Percentiles rank a stretch among this genome's conserved stretches.
phyloP scores from a whole-genome alignment of 2,329 filamentous ascomycete genomes.

The Epichloe typhina region DNA sequence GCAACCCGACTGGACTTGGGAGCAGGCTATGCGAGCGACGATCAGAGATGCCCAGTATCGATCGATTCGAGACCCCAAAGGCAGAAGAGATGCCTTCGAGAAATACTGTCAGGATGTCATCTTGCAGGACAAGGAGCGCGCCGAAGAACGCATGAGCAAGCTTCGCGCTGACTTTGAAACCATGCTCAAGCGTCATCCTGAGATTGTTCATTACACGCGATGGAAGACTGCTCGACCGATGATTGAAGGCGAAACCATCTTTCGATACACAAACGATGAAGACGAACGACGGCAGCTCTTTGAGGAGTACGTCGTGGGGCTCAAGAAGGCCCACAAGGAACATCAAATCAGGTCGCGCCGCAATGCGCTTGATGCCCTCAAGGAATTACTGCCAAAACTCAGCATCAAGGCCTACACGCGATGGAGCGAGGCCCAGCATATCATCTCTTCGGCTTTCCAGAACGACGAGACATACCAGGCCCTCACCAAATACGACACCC shows the following conservation, averaged over 20 bases:
- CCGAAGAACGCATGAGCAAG: conserved; percentile 85
- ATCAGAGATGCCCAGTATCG: conserved; percentile 89
- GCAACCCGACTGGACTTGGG: conserved; percentile 86
- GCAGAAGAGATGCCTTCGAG: conserved; percentile 82
- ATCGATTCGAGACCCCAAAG: conserved; percentile 82
- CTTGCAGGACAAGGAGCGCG: conserved; percentile 84
- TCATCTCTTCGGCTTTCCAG: conserved; percentile 68
- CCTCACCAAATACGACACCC: conserved; percentile 77
- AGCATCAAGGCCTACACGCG: conserved; percentile 86
- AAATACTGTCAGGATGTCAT: conserved; percentile 88
- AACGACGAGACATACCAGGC: conserved; percentile 73
- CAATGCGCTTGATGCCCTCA: conserved; percentile 72
- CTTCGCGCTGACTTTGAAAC: conserved; percentile 85
- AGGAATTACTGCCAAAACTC: conserved; percentile 63
- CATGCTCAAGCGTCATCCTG: conserved; percentile 91
- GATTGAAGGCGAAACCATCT: conserved; percentile 89
- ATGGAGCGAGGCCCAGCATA: conserved; percentile 79
- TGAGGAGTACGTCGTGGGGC: conserved; percentile 77
- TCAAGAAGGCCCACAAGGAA: conserved; percentile 71
- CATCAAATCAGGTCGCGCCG: conserved; percentile 59
- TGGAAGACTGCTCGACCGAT: conserved; percentile 95
- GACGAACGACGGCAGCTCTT: conserved; percentile 80
- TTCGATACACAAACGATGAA: conserved; percentile 80
- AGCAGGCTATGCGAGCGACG: conserved; percentile 71
- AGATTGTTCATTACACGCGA: conserved; percentile 92